Percentiles rank a stretch among this genome's conserved stretches.
Conservation (phyloP, 1,284 basidiomycete species). For the Pyrrhoderma lamaoense region DNA sequence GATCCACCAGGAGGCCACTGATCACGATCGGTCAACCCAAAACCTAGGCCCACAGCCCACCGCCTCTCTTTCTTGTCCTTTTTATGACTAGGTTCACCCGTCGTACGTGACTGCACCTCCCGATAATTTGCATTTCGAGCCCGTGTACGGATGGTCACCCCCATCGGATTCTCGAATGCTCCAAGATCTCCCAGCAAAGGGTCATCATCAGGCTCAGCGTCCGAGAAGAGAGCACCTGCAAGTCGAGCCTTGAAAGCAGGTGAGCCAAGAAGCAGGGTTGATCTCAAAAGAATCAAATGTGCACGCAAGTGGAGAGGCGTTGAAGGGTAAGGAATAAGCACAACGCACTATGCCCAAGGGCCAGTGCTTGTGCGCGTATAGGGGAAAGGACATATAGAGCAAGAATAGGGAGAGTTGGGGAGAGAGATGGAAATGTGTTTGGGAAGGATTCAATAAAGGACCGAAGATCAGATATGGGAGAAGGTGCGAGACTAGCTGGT, state of each 20-base stretch:
- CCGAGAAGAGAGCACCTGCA: slow-evolving; percentile 60
- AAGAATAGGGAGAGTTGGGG: slow-evolving; percentile 55
- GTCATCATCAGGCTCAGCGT: slow-evolving; percentile 42
- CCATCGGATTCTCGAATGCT: slow-evolving; percentile 12
- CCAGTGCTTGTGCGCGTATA: slow-evolving; percentile 47
- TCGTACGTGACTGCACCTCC: neutral
- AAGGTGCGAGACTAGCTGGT: slow-evolving; percentile 40
- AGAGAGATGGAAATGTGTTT: slow-evolving; percentile 45
- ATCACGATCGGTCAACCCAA: slow-evolving; percentile 52
- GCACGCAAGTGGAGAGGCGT: slow-evolving; percentile 50
- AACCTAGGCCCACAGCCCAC: slow-evolving; percentile 73
- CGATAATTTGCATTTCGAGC: slow-evolving; percentile 12
- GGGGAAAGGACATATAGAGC: slow-evolving; percentile 51
- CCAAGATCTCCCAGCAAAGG: slow-evolving; percentile 17
- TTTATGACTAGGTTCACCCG: neutral
- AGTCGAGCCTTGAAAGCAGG: slow-evolving; percentile 60
- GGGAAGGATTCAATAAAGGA: slow-evolving; percentile 54
- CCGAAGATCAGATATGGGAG: slow-evolving; percentile 28
- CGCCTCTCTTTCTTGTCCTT: neutral
- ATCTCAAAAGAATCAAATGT: slow-evolving; percentile 60
- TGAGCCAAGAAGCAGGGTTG: slow-evolving; percentile 60
- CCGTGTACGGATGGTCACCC: slow-evolving; percentile 7
- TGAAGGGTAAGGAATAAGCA: slow-evolving; percentile 48
- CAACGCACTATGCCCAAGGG: slow-evolving; percentile 55
- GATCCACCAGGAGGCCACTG: slow-evolving; percentile 82